These are phyloP conservation scores for Azolla pinnata DNA, from an alignment of 75 land plant genomes.

Conservation along the genomic window DNA sequence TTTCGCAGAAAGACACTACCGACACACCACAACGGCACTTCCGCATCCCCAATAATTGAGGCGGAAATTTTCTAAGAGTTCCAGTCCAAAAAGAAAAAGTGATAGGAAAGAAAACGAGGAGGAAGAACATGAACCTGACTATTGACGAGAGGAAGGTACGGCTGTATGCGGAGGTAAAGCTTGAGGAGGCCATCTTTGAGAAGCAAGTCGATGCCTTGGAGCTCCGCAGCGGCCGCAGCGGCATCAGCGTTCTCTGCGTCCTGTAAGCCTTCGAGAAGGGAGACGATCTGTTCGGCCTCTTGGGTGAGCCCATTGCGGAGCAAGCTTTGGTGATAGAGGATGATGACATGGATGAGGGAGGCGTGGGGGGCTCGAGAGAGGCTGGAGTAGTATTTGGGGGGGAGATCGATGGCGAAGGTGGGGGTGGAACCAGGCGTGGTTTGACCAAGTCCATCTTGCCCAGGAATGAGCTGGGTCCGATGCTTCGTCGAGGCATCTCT, in stretches of 20 bases:
- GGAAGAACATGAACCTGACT: too few species aligned
- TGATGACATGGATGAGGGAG: constrained; percentile 18
- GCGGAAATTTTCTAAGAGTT: too few species aligned
- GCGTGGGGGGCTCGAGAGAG: constrained; percentile 24
- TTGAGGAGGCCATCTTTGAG: constrained; percentile 21
- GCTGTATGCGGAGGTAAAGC: constrained; percentile 14
- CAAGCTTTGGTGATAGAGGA: constrained; percentile 21
- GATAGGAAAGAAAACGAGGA: too few species aligned
- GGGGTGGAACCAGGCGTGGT: neutral
- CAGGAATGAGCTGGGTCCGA: too few species aligned
- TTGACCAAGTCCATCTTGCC: constrained; percentile 5
- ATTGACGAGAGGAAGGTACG: constrained; percentile 17
- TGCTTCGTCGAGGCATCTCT: too few species aligned
- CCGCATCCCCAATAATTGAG: too few species aligned
- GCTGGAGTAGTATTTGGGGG: constrained; percentile 11
- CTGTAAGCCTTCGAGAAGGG: constrained; percentile 5
- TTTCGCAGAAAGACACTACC: too few species aligned
- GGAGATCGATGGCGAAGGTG: neutral
- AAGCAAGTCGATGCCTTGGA: constrained; percentile 29
- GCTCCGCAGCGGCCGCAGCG: constrained; percentile 17
- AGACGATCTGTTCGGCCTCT: constrained; percentile 13
- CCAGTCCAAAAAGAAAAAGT: too few species aligned
- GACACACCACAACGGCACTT: too few species aligned
- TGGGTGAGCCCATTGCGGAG: constrained; percentile 14
- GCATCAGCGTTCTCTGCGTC: constrained; percentile 6